A percentile compares a stretch with the other conserved stretches of the same genome.
Conservation (phyloP, 2,329 filamentous ascomycete species). For the Ambrosiella xylebori region DNA sequence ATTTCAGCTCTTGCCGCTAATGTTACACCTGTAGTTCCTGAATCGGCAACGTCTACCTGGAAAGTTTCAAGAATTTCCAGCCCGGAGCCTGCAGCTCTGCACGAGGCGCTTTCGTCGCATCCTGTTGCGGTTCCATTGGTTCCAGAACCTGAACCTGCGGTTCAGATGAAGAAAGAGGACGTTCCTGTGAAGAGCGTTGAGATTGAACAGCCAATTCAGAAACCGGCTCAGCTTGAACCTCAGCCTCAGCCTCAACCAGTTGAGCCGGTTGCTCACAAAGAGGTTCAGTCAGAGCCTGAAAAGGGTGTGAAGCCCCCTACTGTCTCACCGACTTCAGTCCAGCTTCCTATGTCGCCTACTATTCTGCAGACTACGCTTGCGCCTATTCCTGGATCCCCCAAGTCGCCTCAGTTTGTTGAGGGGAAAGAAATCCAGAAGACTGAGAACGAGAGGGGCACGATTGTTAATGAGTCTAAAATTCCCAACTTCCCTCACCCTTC, state of each 20-base stretch:
- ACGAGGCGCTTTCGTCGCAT: slow-evolving; percentile 4
- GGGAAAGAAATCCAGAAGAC: background rate
- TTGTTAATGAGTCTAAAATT: background rate
- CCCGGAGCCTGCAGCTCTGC: background rate
- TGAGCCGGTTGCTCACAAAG: background rate
- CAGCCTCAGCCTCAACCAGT: background rate
- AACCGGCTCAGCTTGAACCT: background rate
- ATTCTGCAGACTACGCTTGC: background rate
- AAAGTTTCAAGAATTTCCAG: background rate
- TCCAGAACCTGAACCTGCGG: background rate
- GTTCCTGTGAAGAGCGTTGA: background rate
- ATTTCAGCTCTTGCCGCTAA: background rate
- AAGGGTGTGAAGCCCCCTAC: background rate
- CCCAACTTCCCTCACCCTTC: background rate
- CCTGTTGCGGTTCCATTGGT: background rate
- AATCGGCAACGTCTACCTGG: background rate
- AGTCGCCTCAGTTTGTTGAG: background rate
- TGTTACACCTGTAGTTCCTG: background rate
- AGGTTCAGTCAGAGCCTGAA: background rate
- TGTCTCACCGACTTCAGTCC: background rate
- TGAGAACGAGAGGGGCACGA: background rate
- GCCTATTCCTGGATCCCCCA: slow-evolving; percentile 11
- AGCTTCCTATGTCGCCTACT: background rate
- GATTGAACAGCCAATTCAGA: background rate
- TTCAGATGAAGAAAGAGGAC: background rate